Evolutionary conservation across 176 grass and related monocot genomes (phyloP).

Genomic region (Zea luxurians): DNA sequence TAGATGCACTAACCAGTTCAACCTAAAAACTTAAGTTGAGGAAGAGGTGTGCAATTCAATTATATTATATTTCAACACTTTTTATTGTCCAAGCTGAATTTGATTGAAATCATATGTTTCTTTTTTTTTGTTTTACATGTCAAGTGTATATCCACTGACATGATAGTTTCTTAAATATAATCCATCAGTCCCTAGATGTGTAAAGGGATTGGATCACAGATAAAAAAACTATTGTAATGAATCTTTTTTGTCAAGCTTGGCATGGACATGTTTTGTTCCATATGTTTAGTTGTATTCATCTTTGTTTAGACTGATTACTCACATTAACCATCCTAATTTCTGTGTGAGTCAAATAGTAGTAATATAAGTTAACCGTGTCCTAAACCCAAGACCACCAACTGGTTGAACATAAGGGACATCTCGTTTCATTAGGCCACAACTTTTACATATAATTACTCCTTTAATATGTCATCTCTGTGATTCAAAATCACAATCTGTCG

Average conservation of each 20-base stretch:
- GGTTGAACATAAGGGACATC: neutral
- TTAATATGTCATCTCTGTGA: neutral
- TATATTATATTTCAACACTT: too few relatives aligned
- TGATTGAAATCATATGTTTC: neutral
- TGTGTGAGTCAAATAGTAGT: neutral
- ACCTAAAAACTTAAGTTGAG: too few relatives aligned
- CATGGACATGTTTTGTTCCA: neutral
- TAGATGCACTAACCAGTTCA: too few relatives aligned
- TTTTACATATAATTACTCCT: neutral
- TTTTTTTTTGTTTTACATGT: conserved; percentile 16
- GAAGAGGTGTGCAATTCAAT: too few relatives aligned
- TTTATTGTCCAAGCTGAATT: conserved; percentile 14
- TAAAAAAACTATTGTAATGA: neutral
- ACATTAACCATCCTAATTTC: conserved; percentile 1
- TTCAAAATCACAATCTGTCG: neutral
- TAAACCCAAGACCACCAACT: neutral
- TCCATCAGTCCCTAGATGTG: neutral
- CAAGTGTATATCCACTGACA: neutral
- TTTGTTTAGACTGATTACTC: conserved; percentile 8
- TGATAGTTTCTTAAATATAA: conserved; percentile 19
- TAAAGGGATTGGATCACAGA: neutral
- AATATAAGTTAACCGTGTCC: neutral
- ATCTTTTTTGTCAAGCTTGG: neutral
- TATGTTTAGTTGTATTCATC: conserved; percentile 14
- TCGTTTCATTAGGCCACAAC: neutral